Evolutionary conservation across 352 stramenopile genomes (phyloP), one percentile per base, ranked within the genome.

Genomic region (Globisporangium megalacanthum): DNA sequence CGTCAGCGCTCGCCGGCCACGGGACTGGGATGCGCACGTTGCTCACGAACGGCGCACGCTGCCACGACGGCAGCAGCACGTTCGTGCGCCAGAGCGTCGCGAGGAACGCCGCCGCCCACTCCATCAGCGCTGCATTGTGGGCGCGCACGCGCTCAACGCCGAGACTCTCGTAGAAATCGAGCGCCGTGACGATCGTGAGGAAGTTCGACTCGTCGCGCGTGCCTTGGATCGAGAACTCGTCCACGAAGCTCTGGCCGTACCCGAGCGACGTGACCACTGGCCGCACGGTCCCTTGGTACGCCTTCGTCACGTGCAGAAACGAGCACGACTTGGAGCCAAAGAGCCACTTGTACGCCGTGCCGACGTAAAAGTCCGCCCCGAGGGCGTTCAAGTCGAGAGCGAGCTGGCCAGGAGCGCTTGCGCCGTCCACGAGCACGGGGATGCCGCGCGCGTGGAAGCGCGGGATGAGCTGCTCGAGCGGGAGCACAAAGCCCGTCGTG

Each of bases 311-410:
- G 59, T 92, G 86, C 60, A 94, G 61, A 64, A 94, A 92, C 19
- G 82, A 88, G 58, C 80, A 90, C 0, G 77, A 89, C 67, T 94
- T 94, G 68, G 82, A 92, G 11, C 79, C 79, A 56, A 92, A 92
- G 10, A 94, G 72, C 84, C 84, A 94, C 60, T 94, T 94, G 73
- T 92, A 91, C 22, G 72, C 75, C 22, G 69, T 92, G 44, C 84
- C 84, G 0, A 94, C 84, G 66, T 94, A 94, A 54, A 92, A 94
- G 60, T 94, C 84, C 1, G 79, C 79, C 25, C 73, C 65, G 6
- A 92, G 68, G 51, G 78, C 62, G 45, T 77, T 77, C 36, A 94
- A 50, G 52, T 91, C 83, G 22, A 94, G 69, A 20, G 75, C 69
- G 3, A 94, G 56, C 49, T 94, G 84, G 13, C 84, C 84, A 0